Percentiles rank a stretch among this genome's conserved stretches.
Conservation (phyloP, 208 protist species). For the Acanthamoeba quina region DNA sequence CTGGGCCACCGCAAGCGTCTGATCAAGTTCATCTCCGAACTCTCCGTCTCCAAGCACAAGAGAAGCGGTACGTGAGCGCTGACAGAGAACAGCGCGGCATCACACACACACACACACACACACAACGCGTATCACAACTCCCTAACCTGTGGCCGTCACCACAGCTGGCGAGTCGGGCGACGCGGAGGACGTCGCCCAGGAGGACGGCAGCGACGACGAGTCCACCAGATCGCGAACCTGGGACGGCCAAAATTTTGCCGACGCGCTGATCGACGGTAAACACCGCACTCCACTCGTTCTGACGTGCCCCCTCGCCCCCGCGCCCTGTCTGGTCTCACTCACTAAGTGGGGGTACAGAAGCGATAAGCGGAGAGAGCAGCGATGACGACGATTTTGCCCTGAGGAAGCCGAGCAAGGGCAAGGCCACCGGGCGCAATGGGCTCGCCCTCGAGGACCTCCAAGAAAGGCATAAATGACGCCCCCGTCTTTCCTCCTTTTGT, state of each 20-base stretch:
- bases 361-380: constrained; percentile 24
- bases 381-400: neutral
- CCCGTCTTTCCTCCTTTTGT: neutral
- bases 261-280: constrained; percentile 9
- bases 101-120: no score
- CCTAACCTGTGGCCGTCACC: neutral
- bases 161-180: neutral
- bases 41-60: constrained; percentile 3
- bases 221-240: neutral
- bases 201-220: constrained; percentile 8
- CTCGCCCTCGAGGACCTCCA: constrained; percentile 53
- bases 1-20: constrained; percentile 56
- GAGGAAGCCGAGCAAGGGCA: neutral
- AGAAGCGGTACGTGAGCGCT: neutral
- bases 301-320: no score
- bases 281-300: neutral
- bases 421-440: neutral
- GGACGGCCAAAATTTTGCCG: neutral
- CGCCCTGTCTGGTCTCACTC: no score
- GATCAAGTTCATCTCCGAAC: constrained; percentile 40
- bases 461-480: neutral
- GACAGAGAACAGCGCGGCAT: no score
- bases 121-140: neutral
- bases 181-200: neutral
- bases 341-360: neutral